Base-by-base conservation (phyloP, 345 rosid genomes). In the Hypericum perforatum region DNA sequence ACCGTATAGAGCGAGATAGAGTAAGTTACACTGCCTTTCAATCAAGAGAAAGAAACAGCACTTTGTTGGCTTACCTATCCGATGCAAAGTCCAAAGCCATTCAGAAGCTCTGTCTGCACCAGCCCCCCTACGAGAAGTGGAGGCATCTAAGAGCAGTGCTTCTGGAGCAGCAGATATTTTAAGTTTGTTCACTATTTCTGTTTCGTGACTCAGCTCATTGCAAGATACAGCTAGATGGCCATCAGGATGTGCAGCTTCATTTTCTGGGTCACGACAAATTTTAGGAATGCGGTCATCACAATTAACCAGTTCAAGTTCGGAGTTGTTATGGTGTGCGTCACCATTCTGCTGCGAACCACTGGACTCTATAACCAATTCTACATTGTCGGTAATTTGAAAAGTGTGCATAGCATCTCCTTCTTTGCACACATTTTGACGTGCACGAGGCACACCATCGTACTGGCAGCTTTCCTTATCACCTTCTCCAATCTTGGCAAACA, bases 61-160 rank as follows among this genome's bases (percentile, higher is more conserved):
- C 43, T 13, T 6, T 56, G 61, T 39, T 16, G 37, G 58, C 39
- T 54, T 81, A 89, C 94, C 97, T 70, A 89, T 86, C 29, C 82
- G 77, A 62, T 89, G 95, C 79, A 85, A 67, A 41, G 92, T 89
- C 97, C 95, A 85, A 65, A 79, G 95, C 95, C 97, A 89, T 68
- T 89, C 97, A 62, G 95, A 78, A 49, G 81, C 78, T 66, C 81
- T 71, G 47, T 74, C 84, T 51, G 79, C 82, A 44, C 65, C 68
- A 50, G 70, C 49, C 61, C 64, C 75, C 61, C 65, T 74, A 11
- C 40, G 64, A 41, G 81, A 67, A 39, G 72, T 54, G 45, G 67
- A 49, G 44, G 76, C 66, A 60, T 77, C 76, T 57, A 63, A 61
- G 57, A 76, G 71, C 14, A 89, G 65, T 59, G 72, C 45, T 65